phyloP scores from a whole-genome alignment of 2,329 filamentous ascomycete species.

The Claviceps pusilla region DNA sequence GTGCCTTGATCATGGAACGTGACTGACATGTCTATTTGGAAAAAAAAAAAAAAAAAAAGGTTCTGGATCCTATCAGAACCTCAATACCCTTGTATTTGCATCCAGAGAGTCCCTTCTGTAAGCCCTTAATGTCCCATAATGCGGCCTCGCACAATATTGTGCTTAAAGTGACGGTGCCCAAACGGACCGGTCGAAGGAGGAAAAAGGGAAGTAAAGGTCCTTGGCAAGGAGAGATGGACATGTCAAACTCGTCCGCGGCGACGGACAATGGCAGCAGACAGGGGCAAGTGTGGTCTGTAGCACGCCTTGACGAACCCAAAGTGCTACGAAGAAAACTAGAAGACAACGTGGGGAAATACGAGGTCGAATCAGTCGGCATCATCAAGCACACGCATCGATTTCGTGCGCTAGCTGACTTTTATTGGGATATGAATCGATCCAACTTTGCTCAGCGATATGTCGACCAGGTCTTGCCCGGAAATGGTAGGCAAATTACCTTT shows the following conservation, averaged over 20 bases:
- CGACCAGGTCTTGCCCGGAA: slow-evolving; percentile 54
- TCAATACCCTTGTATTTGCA: slow-evolving; percentile 59
- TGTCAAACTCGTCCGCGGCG: slow-evolving; percentile 11
- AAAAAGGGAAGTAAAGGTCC: slow-evolving; percentile 62
- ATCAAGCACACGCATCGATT: slow-evolving; percentile 77
- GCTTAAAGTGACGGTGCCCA: slow-evolving; percentile 74
- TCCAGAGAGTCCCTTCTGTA: slow-evolving; percentile 63
- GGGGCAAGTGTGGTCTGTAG: slow-evolving; percentile 24
- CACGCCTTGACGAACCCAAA: slow-evolving; percentile 36
- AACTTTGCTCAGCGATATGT: slow-evolving; percentile 57
- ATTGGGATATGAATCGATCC: slow-evolving; percentile 56
- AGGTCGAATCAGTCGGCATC: slow-evolving; percentile 53
- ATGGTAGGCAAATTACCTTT: slow-evolving; percentile 36
- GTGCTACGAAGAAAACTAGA: slow-evolving; percentile 47
- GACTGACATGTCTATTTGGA: not conserved
- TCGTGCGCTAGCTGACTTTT: slow-evolving; percentile 74
- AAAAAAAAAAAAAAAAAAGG: slow-evolving; percentile 16
- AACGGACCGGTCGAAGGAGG: slow-evolving; percentile 69
- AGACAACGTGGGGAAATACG: slow-evolving; percentile 55
- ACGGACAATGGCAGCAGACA: slow-evolving; percentile 6
- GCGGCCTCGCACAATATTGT: slow-evolving; percentile 68
- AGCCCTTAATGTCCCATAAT: slow-evolving; percentile 63
- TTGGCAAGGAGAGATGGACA: slow-evolving; percentile 34
- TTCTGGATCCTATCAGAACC: slow-evolving; percentile 32
- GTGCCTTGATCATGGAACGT: not conserved